phyloP scores from a whole-genome alignment of 1,139 yeast genomes.

The Yamadazyma mexicana region DNA sequence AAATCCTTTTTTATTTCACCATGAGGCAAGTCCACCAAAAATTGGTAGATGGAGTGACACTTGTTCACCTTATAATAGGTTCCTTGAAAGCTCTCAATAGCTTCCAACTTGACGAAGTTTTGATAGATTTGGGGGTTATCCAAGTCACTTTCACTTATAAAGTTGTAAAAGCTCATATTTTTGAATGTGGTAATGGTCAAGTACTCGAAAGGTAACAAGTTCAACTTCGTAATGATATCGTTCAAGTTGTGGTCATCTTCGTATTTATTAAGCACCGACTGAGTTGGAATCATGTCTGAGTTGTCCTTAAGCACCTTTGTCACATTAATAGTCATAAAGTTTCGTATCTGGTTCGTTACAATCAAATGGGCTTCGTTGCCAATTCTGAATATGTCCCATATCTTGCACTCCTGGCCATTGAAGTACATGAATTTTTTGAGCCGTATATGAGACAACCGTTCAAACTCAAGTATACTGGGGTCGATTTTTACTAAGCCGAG shows the following conservation, averaged over 20 bases:
- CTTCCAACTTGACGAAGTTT: slow-evolving; percentile 13
- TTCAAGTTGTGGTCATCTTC: slow-evolving; percentile 10
- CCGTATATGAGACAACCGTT: slow-evolving; percentile 9
- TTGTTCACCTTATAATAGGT: slow-evolving; percentile 10
- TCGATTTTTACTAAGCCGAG: slow-evolving; percentile 12
- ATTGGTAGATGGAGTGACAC: slow-evolving; percentile 10
- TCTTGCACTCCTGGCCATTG: slow-evolving; percentile 11
- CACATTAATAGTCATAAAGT: slow-evolving; percentile 10
- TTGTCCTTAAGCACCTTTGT: slow-evolving; percentile 6
- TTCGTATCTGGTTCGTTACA: slow-evolving; percentile 12
- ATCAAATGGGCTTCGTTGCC: slow-evolving; percentile 9
- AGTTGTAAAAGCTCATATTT: slow-evolving; percentile 14
- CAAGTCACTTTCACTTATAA: slow-evolving; percentile 19
- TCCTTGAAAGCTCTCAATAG: slow-evolving; percentile 8
- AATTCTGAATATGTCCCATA: slow-evolving; percentile 14
- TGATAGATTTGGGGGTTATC: slow-evolving; percentile 20
- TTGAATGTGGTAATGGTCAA: slow-evolving; percentile 13
- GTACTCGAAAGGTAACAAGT: slow-evolving; percentile 16
- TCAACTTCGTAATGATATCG: slow-evolving; percentile 10
- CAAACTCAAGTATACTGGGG: slow-evolving; percentile 13
- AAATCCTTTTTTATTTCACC: slow-evolving; percentile 20
- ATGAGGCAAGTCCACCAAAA: slow-evolving; percentile 13
- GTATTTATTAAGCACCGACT: slow-evolving; percentile 4
- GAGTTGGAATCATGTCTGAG: not conserved
- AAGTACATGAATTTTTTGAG: slow-evolving; percentile 8